Evolutionary conservation across 139 green algal genomes (phyloP), one percentile per base, ranked within the genome.

Genomic region (Tetraselmis chui): DNA sequence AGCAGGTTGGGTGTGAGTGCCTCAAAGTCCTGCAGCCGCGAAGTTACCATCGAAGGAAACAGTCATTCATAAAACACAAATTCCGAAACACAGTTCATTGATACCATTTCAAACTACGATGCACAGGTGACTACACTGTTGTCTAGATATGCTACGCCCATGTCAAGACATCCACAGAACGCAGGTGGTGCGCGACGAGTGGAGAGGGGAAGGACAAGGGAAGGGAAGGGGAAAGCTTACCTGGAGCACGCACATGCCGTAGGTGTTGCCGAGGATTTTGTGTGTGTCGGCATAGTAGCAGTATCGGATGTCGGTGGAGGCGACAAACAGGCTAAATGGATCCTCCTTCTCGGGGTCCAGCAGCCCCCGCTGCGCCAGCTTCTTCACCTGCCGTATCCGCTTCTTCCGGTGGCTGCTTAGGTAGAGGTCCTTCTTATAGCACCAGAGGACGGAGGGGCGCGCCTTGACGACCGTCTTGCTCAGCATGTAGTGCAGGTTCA

Each of bases 401-500:
- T 99, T 99, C 88, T 96, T 97, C 32, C 89, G 88, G 90, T 99
- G 92, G 80, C 91, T 97, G 91, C 93, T 97, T 1, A 99, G 85
- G 81, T 97, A 93, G 2, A 99, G 88, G 29, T 99, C 95, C 86
- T 97, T 98, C 88, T 99, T 99, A 92, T 99, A 99, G 93, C 97
- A 99, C 97, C 97, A 99, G 23, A 99, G 90, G 78, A 99, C 96
- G 23, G 88, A 94, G 1, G 96, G 96, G 77, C 96, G 86, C 29
- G 95, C 93, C 81, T 97, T 98, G n/a, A 98, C 96, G 11, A 91
- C 87, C 23, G 94, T 94, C 82, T 98, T 99, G 31, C 87, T 93
- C 0, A 99, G 93, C 94, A 99, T 97, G 90, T 99, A 99, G 90
- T 99, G 96, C 82, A 99, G 85, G 85, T 99, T 99, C 23, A 99